These are phyloP conservation scores for Nicotiana paniculata DNA, from an alignment of 257 asterid genomes.

Conservation along the genomic window DNA sequence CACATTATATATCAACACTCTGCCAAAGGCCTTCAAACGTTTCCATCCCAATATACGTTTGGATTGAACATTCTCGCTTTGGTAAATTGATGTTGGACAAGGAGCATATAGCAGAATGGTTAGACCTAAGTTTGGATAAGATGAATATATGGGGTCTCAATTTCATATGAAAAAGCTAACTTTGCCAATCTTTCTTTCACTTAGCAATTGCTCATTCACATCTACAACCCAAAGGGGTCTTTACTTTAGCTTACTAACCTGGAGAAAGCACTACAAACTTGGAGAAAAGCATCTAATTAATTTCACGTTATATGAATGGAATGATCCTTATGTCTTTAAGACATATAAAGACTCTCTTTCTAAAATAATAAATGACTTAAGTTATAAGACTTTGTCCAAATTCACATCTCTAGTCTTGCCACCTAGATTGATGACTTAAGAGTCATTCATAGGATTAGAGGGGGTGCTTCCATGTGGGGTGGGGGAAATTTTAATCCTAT, in stretches of 20 bases:
- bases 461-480: no score
- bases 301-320: constrained; percentile 25
- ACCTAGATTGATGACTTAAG: no score
- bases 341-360: no score
- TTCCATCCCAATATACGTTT: not conserved
- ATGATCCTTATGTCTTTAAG: no score
- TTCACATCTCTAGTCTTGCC: no score
- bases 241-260: not conserved
- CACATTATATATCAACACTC: no score
- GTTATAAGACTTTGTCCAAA: no score
- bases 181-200: not conserved
- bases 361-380: no score
- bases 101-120: not conserved
- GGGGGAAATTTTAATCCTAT: no score
- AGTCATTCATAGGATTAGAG: no score
- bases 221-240: not conserved
- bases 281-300: not conserved
- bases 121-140: not conserved
- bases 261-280: not conserved
- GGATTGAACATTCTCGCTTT: not conserved
- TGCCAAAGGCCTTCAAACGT: not conserved
- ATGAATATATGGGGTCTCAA: not conserved
- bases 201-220: not conserved
- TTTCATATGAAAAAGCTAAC: not conserved
- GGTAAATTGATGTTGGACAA: not conserved